phyloP scores from a whole-genome alignment of 179 eudicot species.

The Gypsophila paniculata region DNA sequence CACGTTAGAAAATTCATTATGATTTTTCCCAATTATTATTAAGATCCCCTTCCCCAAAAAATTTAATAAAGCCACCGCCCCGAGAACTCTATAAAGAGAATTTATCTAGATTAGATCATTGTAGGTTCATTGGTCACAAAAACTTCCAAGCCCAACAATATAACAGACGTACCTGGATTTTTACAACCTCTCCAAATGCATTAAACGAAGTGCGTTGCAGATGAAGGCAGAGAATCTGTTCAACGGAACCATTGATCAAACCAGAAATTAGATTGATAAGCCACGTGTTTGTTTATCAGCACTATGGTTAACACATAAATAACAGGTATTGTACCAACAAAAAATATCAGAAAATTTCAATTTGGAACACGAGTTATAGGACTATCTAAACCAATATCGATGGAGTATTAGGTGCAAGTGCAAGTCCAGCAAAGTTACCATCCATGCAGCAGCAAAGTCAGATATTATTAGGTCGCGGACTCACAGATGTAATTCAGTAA shows the following conservation, averaged over 20 bases:
- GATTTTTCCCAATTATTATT: no score
- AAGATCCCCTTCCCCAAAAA: no score
- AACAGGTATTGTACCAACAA: neutral
- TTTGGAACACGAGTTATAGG: no score
- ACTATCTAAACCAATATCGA: neutral
- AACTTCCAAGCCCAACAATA: neutral
- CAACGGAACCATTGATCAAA: slow-evolving; percentile 13
- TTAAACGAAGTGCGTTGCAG: slow-evolving; percentile 72
- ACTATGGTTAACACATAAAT: neutral
- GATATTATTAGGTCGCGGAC: neutral
- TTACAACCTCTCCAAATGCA: slow-evolving; percentile 60
- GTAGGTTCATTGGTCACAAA: neutral
- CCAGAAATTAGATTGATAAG: neutral
- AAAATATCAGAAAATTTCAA: no score
- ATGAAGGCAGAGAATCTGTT: slow-evolving; percentile 81
- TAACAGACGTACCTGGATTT: slow-evolving; percentile 57
- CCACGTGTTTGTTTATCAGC: neutral
- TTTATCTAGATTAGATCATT: neutral
- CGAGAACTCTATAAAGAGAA: neutral
- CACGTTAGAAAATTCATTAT: no score
- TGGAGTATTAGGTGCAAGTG: neutral
- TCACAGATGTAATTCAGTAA: neutral
- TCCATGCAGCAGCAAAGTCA: neutral
- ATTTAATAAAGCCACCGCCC: neutral
- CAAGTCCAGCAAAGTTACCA: neutral